Evolutionary conservation across 495 filamentous ascomycete genomes (phyloP).

Genomic region (Xylaria sp.): DNA sequence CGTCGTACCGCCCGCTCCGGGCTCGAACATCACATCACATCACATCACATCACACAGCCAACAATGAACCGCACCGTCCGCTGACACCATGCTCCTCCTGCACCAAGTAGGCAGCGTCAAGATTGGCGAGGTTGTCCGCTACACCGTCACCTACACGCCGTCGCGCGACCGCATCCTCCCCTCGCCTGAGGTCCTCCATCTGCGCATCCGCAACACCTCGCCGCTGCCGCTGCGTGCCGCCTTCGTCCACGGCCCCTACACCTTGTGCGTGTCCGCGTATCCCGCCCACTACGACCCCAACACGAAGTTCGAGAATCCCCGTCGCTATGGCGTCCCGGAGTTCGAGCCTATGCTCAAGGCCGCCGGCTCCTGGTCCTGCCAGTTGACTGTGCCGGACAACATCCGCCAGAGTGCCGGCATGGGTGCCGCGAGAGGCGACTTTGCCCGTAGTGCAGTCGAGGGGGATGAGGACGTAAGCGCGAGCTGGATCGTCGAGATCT

Average conservation of each 20-base stretch:
- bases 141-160: slow-evolving; percentile 94
- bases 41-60: background rate
- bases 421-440: slow-evolving; percentile 43
- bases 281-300: slow-evolving; percentile 82
- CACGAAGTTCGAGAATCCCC: slow-evolving; percentile 66
- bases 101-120: slow-evolving; percentile 89
- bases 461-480: slow-evolving; percentile 58
- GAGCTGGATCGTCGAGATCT: slow-evolving; percentile 90
- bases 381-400: slow-evolving; percentile 75
- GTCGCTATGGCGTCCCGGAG: slow-evolving; percentile 72
- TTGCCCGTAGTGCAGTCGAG: slow-evolving; percentile 38
- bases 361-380: slow-evolving; percentile 81
- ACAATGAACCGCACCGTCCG: slow-evolving; percentile 25
- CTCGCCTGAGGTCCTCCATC: slow-evolving; percentile 74
- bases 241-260: slow-evolving; percentile 96
- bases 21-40: background rate
- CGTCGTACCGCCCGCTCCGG: too few species aligned
- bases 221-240: slow-evolving; percentile 89
- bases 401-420: slow-evolving; percentile 63
- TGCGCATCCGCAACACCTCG: slow-evolving; percentile 91
- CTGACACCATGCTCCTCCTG: slow-evolving; percentile 77
- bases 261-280: slow-evolving; percentile 82
- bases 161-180: slow-evolving; percentile 85
- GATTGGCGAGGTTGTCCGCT: slow-evolving; percentile 89
- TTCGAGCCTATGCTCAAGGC: slow-evolving; percentile 97